Evolutionary conservation across 2,329 filamentous ascomycete genomes (phyloP), one percentile per base, ranked within the genome.

Genomic region (Tolypocladium nubicola): DNA sequence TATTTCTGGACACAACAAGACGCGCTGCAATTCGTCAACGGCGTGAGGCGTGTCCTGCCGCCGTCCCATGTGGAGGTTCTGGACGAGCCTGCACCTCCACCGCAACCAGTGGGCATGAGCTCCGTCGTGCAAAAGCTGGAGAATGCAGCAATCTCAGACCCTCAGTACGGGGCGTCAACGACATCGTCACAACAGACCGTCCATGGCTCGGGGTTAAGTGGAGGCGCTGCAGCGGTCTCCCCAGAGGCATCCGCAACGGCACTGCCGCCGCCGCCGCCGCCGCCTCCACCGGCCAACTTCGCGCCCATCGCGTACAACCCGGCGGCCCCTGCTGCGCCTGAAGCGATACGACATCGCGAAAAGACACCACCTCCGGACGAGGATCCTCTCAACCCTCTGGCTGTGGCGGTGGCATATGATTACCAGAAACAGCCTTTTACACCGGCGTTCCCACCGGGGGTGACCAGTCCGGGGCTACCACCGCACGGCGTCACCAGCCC

Each of bases 1-100:
- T 93, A 93, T 73, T 88, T 92, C 66, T 91, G 87, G 87, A 89
- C 84, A 0, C 82, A 84, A 59, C 78, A 84, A 57, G 88, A 92
- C 71, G 87, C 88, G 1, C 74, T 84, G 35, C 79, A 84, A 57
- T 89, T 92, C 62, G 73, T 91, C 60, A 86, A 86, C 64, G 84
- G 83, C 16, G 75, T 90, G 56, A 77, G 85, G 54, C 79, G 83
- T 56, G 80, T 90, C 5, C 70, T 90, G 33, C 85, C 87, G 4
- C 68, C 77, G 0, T 71, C 76, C 10, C 84, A 85, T 60, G 75
- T 88, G 38, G 79, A 84, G 40, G 76, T 89, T n/a, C 73, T 80
- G 43, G 83, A 88, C 64, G 86, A 87, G 65, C 86, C 87, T 2
- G 73, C 68, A 3, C 76, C 76, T 52, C 78, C 79, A 4, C 71